A percentile compares a stretch with the other conserved stretches of the same genome.
Evolutionary conservation across 2,329 filamentous ascomycete genomes (phyloP).

Genomic region (Hymenoscyphus linearis): DNA sequence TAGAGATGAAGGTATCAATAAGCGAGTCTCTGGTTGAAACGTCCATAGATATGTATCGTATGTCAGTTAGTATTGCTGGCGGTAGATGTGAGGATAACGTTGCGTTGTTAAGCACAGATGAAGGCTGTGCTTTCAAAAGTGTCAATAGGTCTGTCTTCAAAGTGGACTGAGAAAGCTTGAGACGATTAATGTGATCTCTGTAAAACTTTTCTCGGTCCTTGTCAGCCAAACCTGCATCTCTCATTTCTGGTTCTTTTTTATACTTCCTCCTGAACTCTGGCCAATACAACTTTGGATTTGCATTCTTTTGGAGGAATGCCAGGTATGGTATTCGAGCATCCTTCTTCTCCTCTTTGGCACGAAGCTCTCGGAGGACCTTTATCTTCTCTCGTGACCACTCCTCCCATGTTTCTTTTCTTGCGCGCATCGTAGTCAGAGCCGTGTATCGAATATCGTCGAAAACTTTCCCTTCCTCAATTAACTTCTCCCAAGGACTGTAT

Average conservation of each 20-base stretch:
- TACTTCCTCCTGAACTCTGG: constrained; percentile 92
- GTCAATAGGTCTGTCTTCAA: constrained; percentile 65
- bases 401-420: constrained; percentile 75
- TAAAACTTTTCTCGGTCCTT: constrained; percentile 78
- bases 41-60: constrained; percentile 65
- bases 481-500: constrained; percentile 85
- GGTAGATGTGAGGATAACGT: constrained; percentile 56
- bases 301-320: constrained; percentile 72
- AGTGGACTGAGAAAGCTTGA: constrained; percentile 60
- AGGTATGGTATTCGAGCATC: constrained; percentile 83
- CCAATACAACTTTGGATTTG: constrained; percentile 93
- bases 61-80: constrained; percentile 55
- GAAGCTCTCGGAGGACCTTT: constrained; percentile 62
- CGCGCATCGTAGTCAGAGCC: constrained; percentile 72
- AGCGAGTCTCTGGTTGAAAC: constrained; percentile 56
- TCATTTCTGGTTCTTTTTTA: constrained; percentile 76
- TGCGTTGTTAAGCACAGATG: constrained; percentile 52
- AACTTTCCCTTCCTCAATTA: constrained; percentile 76
- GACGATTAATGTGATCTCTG: constrained; percentile 63
- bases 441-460: constrained; percentile 86
- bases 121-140: constrained; percentile 58
- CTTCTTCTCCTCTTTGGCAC: constrained; percentile 70
- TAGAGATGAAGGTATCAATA: constrained; percentile 61
- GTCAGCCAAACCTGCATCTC: constrained; percentile 63
- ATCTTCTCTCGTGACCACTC: constrained; percentile 79